Percentiles rank a stretch among this genome's conserved stretches.
These are phyloP conservation scores for Lepidium africanum DNA, from an alignment of 345 rosid genomes.

Conservation along the genomic window DNA sequence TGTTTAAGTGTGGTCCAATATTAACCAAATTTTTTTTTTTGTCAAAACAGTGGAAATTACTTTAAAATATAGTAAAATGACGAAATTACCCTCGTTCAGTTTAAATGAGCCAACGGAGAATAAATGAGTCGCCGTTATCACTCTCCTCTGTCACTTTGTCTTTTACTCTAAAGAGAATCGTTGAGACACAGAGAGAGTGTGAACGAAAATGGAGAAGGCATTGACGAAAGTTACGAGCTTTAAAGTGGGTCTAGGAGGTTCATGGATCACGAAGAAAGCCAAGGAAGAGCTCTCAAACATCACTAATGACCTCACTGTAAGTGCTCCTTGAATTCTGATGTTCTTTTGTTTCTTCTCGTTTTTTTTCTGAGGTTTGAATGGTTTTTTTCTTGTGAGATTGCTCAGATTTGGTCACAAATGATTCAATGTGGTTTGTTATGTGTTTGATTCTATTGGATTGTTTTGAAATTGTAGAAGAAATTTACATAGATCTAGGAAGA, in stretches of 20 bases:
- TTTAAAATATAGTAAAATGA: not conserved
- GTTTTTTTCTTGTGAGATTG: not conserved
- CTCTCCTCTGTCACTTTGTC: slow-evolving; percentile 19
- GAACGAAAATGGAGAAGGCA: slow-evolving; percentile 75
- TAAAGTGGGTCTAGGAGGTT: slow-evolving; percentile 46
- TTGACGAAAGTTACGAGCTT: slow-evolving; percentile 82
- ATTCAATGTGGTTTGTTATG: slow-evolving; percentile 29
- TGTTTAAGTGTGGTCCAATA: too few species aligned
- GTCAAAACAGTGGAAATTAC: not conserved
- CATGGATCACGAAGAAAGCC: slow-evolving; percentile 94
- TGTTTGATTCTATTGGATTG: too few species aligned
- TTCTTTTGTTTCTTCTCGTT: not conserved
- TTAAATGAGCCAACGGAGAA: slow-evolving; percentile 4
- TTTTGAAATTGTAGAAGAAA: not conserved
- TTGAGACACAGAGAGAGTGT: not conserved
- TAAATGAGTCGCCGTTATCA: slow-evolving; percentile 17
- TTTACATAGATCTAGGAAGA: slow-evolving; percentile 25
- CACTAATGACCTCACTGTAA: slow-evolving; percentile 70
- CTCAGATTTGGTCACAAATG: not conserved
- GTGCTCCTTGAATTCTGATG: not conserved
- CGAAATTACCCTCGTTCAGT: not conserved
- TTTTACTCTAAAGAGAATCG: not conserved
- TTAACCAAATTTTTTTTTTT: too few species aligned
- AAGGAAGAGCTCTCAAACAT: slow-evolving; percentile 83
- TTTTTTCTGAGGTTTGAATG: not conserved